Evolutionary conservation across 2,329 filamentous ascomycete genomes (phyloP).

Genomic region (Aspergillus novofumigatus): DNA sequence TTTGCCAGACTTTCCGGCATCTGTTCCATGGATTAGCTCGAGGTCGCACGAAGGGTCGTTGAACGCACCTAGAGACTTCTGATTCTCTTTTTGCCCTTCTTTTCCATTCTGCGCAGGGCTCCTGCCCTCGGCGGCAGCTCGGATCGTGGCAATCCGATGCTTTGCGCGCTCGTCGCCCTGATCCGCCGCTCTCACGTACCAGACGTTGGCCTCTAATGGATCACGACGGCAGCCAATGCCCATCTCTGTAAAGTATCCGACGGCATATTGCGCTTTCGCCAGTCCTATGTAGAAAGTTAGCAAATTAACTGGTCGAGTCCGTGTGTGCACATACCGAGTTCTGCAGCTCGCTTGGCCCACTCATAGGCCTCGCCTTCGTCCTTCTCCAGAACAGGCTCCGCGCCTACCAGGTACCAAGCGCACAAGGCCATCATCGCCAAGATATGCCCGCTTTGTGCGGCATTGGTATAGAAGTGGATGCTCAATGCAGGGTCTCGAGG

Average conservation of each 20-base stretch:
- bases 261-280: constrained; percentile 78
- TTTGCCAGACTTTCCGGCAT: constrained; percentile 1
- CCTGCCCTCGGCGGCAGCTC: constrained; percentile 66
- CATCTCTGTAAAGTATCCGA: constrained; percentile 98
- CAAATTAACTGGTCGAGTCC: not conserved
- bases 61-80: not conserved
- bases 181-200: constrained; percentile 95
- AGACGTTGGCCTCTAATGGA: constrained; percentile 93
- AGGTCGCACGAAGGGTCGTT: not conserved
- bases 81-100: constrained; percentile 10
- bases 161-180: constrained; percentile 86
- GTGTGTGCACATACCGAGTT: constrained; percentile 62
- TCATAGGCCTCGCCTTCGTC: constrained; percentile 96
- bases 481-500: constrained; percentile 88
- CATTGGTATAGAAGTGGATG: constrained; percentile 94
- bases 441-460: constrained; percentile 77
- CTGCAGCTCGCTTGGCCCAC: constrained; percentile 85
- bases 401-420: constrained; percentile 97
- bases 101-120: constrained; percentile 25
- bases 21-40: not conserved
- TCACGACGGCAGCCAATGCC: constrained; percentile 93
- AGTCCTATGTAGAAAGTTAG: constrained; percentile 32
- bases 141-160: constrained; percentile 79
- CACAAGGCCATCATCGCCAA: constrained; percentile 97
- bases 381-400: constrained; percentile 85